These are phyloP conservation scores for Penicillium expansum DNA, from an alignment of 2,329 filamentous ascomycete species.

Conservation along the genomic window DNA sequence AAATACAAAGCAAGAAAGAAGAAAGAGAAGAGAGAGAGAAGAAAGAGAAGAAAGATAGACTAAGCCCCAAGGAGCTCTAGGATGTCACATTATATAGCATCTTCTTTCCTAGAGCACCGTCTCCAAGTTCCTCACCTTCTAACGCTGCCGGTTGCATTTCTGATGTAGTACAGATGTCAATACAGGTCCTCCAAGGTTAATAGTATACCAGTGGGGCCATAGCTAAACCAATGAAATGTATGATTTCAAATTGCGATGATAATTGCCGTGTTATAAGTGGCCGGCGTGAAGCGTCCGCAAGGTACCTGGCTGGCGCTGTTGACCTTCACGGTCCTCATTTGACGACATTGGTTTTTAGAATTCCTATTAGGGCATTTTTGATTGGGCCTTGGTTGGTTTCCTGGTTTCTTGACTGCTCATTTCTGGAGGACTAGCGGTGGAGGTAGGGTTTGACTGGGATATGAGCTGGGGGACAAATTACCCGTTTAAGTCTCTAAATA, in stretches of 20 bases:
- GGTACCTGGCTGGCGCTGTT: constrained; percentile 18
- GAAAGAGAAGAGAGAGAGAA: not conserved
- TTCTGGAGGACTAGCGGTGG: not conserved
- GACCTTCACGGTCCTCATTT: constrained; percentile 26
- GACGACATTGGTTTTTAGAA: constrained; percentile 4
- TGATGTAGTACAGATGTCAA: constrained; percentile 8
- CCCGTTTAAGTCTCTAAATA: too few species aligned
- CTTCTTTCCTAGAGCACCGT: constrained; percentile 7
- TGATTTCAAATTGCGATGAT: constrained; percentile 11
- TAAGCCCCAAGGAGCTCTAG: not conserved
- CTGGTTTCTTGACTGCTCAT: not conserved
- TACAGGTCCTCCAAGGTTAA: constrained; percentile 14
- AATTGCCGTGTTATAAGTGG: constrained; percentile 20
- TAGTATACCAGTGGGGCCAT: constrained; percentile 6
- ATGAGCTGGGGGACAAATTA: too few species aligned
- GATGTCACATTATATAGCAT: constrained; percentile 5
- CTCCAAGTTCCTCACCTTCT: constrained; percentile 27
- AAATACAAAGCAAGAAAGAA: not conserved
- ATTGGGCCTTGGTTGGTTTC: not conserved
- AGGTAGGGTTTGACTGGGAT: not conserved
- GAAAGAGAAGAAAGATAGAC: not conserved
- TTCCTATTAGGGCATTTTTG: not conserved
- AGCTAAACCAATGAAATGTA: constrained; percentile 6
- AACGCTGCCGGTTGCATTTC: constrained; percentile 1
- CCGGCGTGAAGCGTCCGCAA: constrained; percentile 13